Evolutionary conservation across 148 eudicot species (phyloP).

Genomic region (Agrostemma githago): DNA sequence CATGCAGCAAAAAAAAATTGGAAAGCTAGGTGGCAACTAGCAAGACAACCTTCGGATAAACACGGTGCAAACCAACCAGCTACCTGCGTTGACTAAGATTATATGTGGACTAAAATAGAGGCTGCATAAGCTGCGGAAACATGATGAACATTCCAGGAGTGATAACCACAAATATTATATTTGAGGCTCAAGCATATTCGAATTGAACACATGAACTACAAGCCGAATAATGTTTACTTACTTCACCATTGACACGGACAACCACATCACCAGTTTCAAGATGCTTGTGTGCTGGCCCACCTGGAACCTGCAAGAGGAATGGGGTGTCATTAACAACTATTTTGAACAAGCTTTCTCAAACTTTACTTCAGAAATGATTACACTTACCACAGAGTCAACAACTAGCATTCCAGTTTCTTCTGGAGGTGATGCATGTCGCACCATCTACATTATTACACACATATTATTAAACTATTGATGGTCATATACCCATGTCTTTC

Average conservation of each 20-base stretch:
- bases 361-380: slow-evolving; percentile 14
- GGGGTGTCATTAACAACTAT: background rate
- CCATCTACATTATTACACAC: slow-evolving; percentile 51
- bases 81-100: background rate
- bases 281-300: slow-evolving; percentile 80
- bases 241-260: slow-evolving; percentile 75
- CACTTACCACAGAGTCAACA: slow-evolving; percentile 89
- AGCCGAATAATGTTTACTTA: slow-evolving; percentile 24
- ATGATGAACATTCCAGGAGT: background rate
- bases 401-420: slow-evolving; percentile 98
- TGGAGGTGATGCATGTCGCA: slow-evolving; percentile 72
- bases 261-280: slow-evolving; percentile 99
- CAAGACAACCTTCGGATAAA: background rate
- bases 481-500: background rate
- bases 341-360: slow-evolving; percentile 1
- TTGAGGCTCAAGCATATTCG: background rate
- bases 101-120: background rate
- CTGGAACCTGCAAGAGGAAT: slow-evolving; percentile 71
- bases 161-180: slow-evolving; percentile 2
- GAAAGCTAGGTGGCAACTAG: background rate
- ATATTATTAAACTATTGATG: slow-evolving; percentile 3
- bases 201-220: background rate
- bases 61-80: background rate
- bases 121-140: background rate
- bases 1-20: background rate